Evolutionary conservation across 148 eudicot genomes (phyloP).

Genomic region (Vaccinium darrowii): DNA sequence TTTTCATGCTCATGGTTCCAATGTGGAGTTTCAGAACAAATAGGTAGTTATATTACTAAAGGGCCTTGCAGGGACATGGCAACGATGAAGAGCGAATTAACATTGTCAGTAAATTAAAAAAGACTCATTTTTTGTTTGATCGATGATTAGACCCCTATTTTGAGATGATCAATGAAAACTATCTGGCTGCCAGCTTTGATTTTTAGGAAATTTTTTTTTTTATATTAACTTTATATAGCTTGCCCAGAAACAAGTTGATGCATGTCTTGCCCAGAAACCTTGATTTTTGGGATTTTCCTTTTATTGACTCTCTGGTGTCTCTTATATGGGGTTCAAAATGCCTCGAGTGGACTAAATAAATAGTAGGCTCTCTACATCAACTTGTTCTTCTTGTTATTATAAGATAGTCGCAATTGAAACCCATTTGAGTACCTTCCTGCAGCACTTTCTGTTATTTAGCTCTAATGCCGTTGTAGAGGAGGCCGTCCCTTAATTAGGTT

Average conservation of each 20-base stretch:
- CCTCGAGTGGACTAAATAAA: neutral
- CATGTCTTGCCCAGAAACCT: too few relatives aligned
- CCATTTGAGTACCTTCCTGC: too few relatives aligned
- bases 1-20: neutral
- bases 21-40: neutral
- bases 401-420: neutral
- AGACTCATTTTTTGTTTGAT: neutral
- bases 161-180: neutral
- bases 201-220: neutral
- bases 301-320: too few relatives aligned
- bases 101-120: too few relatives aligned
- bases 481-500: neutral
- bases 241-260: neutral
- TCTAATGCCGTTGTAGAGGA: neutral
- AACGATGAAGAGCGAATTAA: too few relatives aligned
- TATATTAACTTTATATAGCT: neutral
- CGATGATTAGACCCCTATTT: too few relatives aligned
- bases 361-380: neutral
- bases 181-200: neutral
- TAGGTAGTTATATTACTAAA: neutral
- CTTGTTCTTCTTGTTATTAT: neutral
- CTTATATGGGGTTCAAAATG: neutral
- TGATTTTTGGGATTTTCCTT: too few relatives aligned
- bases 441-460: neutral
- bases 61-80: conserved; percentile 1